These are phyloP conservation scores for Globisporangium apiculatum DNA, from an alignment of 352 stramenopile species.

Conservation along the genomic window DNA sequence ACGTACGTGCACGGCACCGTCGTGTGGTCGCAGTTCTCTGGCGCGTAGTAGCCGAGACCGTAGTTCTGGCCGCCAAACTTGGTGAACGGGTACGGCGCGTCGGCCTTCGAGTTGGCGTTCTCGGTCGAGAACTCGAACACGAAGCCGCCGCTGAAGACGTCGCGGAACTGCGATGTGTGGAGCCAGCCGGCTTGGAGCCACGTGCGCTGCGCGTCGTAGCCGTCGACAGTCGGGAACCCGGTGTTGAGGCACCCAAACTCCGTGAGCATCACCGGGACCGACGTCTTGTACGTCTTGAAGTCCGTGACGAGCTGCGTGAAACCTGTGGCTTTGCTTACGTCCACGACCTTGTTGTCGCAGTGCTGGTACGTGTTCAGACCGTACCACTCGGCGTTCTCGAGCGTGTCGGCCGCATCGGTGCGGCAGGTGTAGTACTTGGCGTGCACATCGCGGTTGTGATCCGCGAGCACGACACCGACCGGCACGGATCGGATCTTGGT, in stretches of 20 bases:
- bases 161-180: conserved; percentile 29
- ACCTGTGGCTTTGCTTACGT: conserved; percentile 29
- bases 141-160: conserved; percentile 64
- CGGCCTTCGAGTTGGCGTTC: conserved; percentile 45
- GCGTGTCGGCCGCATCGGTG: conserved; percentile 51
- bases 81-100: conserved; percentile 65
- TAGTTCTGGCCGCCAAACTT: conserved; percentile 74
- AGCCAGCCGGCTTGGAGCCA: conserved; percentile 60
- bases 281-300: conserved; percentile 52
- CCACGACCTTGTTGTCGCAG: conserved; percentile 43
- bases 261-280: conserved; percentile 71
- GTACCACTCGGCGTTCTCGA: conserved; percentile 82
- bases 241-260: conserved; percentile 78
- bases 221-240: conserved; percentile 44
- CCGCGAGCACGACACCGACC: conserved; percentile 66
- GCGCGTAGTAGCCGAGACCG: conserved; percentile 79
- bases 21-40: conserved; percentile 57
- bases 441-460: conserved; percentile 56
- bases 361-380: conserved; percentile 84
- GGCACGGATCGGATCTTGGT: conserved; percentile 59
- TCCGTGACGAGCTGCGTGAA: conserved; percentile 53
- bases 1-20: conserved; percentile 53
- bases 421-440: conserved; percentile 85
- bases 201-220: conserved; percentile 59
- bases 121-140: conserved; percentile 84